Conservation (phyloP, 805 yeast genomes). For the Zygoascus biomembranicola region DNA sequence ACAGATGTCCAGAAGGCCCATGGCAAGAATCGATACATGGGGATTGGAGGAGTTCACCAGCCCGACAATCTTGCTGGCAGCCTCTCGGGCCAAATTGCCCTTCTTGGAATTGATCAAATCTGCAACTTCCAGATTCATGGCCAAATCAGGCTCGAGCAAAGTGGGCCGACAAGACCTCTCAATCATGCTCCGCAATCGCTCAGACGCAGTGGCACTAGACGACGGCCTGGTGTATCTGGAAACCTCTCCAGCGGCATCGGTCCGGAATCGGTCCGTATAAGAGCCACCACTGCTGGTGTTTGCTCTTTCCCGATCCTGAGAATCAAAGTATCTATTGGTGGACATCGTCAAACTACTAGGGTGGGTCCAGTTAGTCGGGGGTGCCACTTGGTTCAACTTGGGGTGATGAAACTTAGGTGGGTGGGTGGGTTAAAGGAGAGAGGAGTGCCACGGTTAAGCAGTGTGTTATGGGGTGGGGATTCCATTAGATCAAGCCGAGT, state of each 20-base stretch:
- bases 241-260: conserved; percentile 12
- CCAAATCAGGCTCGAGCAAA: conserved; percentile 76
- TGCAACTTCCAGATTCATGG: conserved; percentile 83
- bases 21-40: conserved; percentile 75
- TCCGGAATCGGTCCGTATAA: conserved; percentile 27
- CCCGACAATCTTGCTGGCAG: conserved; percentile 77
- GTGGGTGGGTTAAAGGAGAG: too few relatives aligned
- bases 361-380: background rate
- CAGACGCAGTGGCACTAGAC: conserved; percentile 11
- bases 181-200: conserved; percentile 22
- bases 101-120: conserved; percentile 90
- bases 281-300: conserved; percentile 11
- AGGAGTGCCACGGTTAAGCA: too few relatives aligned
- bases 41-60: conserved; percentile 76
- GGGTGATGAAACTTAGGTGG: too few relatives aligned
- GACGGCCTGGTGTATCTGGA: conserved; percentile 1
- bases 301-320: conserved; percentile 2
- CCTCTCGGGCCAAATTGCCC: conserved; percentile 85
- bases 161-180: conserved; percentile 85
- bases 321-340: conserved; percentile 9
- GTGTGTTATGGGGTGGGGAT: too few relatives aligned
- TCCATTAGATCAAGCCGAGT: too few relatives aligned
- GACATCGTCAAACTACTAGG: background rate
- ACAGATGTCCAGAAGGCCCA: conserved; percentile 67
- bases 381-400: background rate